These are phyloP conservation scores for Metschnikowia baotianmanensis DNA, from an alignment of 805 yeast genomes.

Conservation along the genomic window DNA sequence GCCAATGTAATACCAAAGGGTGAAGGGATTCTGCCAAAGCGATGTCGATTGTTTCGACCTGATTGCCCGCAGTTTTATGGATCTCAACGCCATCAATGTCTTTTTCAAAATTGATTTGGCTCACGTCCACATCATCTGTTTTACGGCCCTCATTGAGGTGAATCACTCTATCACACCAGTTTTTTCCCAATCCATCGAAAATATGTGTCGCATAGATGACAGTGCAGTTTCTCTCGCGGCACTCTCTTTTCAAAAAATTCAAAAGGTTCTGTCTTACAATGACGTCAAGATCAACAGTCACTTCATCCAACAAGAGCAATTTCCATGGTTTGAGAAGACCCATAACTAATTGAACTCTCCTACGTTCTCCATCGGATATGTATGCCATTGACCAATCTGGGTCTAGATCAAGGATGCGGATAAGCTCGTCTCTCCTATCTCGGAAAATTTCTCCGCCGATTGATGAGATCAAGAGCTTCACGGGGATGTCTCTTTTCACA, in stretches of 20 bases:
- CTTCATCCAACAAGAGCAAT: slow-evolving; percentile 86
- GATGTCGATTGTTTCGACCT: slow-evolving; percentile 31
- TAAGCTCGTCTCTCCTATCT: slow-evolving; percentile 73
- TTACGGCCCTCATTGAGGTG: slow-evolving; percentile 72
- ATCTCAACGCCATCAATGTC: slow-evolving; percentile 29
- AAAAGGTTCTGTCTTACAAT: slow-evolving; percentile 77
- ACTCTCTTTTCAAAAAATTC: slow-evolving; percentile 70
- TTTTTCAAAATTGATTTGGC: slow-evolving; percentile 28
- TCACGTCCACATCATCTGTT: slow-evolving; percentile 34
- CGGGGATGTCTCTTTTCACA: slow-evolving; percentile 89
- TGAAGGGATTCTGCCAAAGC: slow-evolving; percentile 55
- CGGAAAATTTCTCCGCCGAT: slow-evolving; percentile 68
- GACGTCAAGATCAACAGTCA: slow-evolving; percentile 94
- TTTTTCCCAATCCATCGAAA: slow-evolving; percentile 82
- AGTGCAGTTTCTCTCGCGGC: slow-evolving; percentile 63
- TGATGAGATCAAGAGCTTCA: slow-evolving; percentile 69
- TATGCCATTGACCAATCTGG: slow-evolving; percentile 88
- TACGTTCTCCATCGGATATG: slow-evolving; percentile 91
- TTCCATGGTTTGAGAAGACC: slow-evolving; percentile 92
- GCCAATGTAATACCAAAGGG: slow-evolving; percentile 73
- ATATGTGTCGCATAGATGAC: slow-evolving; percentile 95
- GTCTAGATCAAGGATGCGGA: slow-evolving; percentile 81
- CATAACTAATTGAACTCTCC: slow-evolving; percentile 93
- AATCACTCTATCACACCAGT: slow-evolving; percentile 81
- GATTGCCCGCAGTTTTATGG: slow-evolving; percentile 21